A percentile compares a stretch with the other conserved stretches of the same genome.
Evolutionary conservation across 306 rosid genomes (phyloP).

Genomic region (Glycine soja): DNA sequence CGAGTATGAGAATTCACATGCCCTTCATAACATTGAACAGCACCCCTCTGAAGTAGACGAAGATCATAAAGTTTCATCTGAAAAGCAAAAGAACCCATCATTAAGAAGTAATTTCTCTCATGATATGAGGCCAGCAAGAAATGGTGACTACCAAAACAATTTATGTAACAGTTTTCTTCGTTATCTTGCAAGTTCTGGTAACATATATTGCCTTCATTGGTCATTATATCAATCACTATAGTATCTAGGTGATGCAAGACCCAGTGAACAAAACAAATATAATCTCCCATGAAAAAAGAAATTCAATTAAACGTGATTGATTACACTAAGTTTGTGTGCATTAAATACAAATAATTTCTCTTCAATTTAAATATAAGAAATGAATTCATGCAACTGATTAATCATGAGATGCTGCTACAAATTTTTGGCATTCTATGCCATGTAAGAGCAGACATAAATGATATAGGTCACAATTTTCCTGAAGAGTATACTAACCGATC

Average conservation of each 20-base stretch:
- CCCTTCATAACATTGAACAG: slow-evolving; percentile 84
- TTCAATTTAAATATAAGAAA: background rate
- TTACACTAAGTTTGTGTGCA: slow-evolving; percentile 3
- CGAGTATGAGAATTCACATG: slow-evolving; percentile 81
- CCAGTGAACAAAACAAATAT: background rate
- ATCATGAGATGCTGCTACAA: slow-evolving; percentile 30
- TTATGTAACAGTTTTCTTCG: slow-evolving; percentile 5
- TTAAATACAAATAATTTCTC: background rate
- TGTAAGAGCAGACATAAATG: background rate
- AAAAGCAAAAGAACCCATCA: slow-evolving; percentile 36
- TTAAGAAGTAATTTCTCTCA: slow-evolving; percentile 29
- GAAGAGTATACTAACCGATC: slow-evolving; percentile 72
- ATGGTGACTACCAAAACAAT: slow-evolving; percentile 28
- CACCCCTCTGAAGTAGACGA: slow-evolving; percentile 80
- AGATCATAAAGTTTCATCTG: slow-evolving; percentile 84
- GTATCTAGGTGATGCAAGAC: slow-evolving; percentile 19
- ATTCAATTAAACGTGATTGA: slow-evolving; percentile 5
- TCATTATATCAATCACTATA: slow-evolving; percentile 31
- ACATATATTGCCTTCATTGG: slow-evolving; percentile 35
- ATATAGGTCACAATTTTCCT: slow-evolving; percentile 18
- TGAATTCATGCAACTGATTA: slow-evolving; percentile 25
- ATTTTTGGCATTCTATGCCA: slow-evolving; percentile 16
- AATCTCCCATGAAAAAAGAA: background rate
- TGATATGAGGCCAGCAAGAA: background rate
- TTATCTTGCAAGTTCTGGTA: slow-evolving; percentile 13